phyloP scores from a whole-genome alignment of 1,284 basidiomycete species.

The Microbotryomycetes sp. region DNA sequence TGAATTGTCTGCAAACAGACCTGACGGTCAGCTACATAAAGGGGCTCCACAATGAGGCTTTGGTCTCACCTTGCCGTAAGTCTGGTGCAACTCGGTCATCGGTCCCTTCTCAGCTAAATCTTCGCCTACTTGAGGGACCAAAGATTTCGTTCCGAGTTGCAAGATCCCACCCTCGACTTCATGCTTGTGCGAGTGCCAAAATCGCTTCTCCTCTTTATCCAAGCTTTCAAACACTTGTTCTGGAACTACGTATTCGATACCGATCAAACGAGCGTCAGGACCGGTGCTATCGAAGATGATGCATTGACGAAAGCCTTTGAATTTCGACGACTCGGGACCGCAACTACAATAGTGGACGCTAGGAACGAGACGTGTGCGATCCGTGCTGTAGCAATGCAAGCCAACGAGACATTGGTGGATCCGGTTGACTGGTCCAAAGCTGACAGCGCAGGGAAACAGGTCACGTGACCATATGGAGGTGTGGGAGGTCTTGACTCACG shows the following conservation, averaged over 20 bases:
- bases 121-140: slow-evolving; percentile 42
- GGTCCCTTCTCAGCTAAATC: slow-evolving; percentile 47
- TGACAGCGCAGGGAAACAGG: neutral
- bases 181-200: slow-evolving; percentile 50
- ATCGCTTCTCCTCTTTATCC: slow-evolving; percentile 47
- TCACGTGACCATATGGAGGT: neutral
- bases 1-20: slow-evolving; percentile 3
- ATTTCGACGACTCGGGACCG: neutral
- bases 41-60: neutral
- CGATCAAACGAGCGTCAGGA: slow-evolving; percentile 42
- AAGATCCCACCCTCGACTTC: slow-evolving; percentile 51
- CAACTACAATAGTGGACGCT: slow-evolving; percentile 21
- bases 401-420: slow-evolving; percentile 20
- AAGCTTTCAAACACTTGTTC: slow-evolving; percentile 47
- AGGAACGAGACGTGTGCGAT: slow-evolving; percentile 3
- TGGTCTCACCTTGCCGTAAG: slow-evolving; percentile 50
- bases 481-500: neutral
- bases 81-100: slow-evolving; percentile 49
- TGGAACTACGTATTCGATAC: slow-evolving; percentile 51
- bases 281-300: slow-evolving; percentile 1
- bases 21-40: neutral
- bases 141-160: slow-evolving; percentile 44
- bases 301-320: slow-evolving; percentile 13
- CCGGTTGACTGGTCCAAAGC: slow-evolving; percentile 8
- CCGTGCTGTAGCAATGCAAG: slow-evolving; percentile 11